Evolutionary conservation across 1,139 yeast species (phyloP), one percentile per base, ranked within the genome.

Genomic region (Sugiyamaella neomexicana): DNA sequence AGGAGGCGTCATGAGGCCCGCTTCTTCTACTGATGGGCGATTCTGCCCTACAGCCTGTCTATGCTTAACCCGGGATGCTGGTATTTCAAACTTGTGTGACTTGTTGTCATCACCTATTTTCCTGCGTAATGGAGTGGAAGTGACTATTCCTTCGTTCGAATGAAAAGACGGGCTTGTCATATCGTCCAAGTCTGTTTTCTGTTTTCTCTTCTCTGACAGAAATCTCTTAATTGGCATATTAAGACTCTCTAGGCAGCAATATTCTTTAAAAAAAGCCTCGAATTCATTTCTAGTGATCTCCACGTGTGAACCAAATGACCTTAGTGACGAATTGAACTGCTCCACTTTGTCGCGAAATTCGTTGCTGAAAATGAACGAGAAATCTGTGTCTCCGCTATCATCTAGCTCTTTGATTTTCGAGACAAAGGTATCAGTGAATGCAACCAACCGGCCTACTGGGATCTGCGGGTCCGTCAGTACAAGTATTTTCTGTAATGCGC

Each of bases 341-440:
- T 45, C 16, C 7, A 37, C 49, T 31, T 32, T 41, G 40, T 16
- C 13, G 12, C 49, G 49, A 45, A 45, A 45, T 36, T 45, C 49
- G 12, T 34, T n/a, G n/a, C 49, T 15, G 25, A 45, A 45, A 12
- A 45, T 36, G 25, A 45, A 45, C n/a, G 42, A 45, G 25, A 45
- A 16, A 32, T 44, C 47, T 7, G 39, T 42, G 20, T 45, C 49
- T 45, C 34, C 25, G n/a, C 37, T 34, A 23, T 45, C 23, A 23
- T 34, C 13, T 23, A 38, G 15, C 36, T 45, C 25, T 10, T 45
- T 45, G 29, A 45, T 45, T 36, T 27, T 37, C 5, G 20, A 25
- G 13, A 45, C n/a, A 15, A 45, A 29, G 20, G 36, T 20, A 36
- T 45, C 41, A 20, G 49, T 45, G 16, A 45, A 36, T 13, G 25